Percentiles rank a stretch among this genome's conserved stretches.
Conservation (phyloP, 169 alveolate genomes). For the Cryptosporidium baileyi region DNA sequence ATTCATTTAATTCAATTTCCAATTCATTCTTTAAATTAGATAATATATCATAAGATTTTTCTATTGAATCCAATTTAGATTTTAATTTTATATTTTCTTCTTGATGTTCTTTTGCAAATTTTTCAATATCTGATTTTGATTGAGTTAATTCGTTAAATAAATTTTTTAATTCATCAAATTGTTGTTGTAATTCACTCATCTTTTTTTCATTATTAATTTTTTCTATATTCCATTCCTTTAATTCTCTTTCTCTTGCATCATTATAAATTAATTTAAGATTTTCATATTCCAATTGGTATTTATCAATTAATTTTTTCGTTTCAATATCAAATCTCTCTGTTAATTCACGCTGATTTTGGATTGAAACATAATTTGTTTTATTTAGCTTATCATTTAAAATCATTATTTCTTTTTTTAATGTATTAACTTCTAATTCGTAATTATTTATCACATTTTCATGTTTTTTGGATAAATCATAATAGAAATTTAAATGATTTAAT, state of each 20-base stretch:
- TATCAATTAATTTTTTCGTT: constrained; percentile 7
- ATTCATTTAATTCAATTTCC: constrained; percentile 30
- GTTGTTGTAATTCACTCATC: constrained; percentile 18
- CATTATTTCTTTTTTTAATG: not conserved
- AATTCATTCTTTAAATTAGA: constrained; percentile 5
- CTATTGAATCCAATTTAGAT: constrained; percentile 10
- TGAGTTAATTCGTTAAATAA: constrained; percentile 1
- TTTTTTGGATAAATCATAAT: constrained; percentile 18
- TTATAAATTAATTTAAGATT: constrained; percentile 23
- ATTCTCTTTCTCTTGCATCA: not conserved
- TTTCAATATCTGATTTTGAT: constrained; percentile 29
- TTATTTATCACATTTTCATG: not conserved
- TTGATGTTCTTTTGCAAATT: constrained; percentile 4
- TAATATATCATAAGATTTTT: not conserved
- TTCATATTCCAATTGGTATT: constrained; percentile 1
- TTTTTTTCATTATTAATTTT: constrained; percentile 5
- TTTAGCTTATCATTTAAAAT: constrained; percentile 1
- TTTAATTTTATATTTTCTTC: not conserved
- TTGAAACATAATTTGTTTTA: constrained; percentile 13
- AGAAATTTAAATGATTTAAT: constrained; percentile 17
- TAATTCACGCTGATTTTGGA: constrained; percentile 16
- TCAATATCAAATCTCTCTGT: constrained; percentile 30
- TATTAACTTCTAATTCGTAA: constrained; percentile 5
- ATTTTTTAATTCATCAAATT: not conserved
- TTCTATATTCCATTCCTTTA: constrained; percentile 48